Conservation (phyloP, 2,329 filamentous ascomycete species). For the Sporothrix luriei region DNA sequence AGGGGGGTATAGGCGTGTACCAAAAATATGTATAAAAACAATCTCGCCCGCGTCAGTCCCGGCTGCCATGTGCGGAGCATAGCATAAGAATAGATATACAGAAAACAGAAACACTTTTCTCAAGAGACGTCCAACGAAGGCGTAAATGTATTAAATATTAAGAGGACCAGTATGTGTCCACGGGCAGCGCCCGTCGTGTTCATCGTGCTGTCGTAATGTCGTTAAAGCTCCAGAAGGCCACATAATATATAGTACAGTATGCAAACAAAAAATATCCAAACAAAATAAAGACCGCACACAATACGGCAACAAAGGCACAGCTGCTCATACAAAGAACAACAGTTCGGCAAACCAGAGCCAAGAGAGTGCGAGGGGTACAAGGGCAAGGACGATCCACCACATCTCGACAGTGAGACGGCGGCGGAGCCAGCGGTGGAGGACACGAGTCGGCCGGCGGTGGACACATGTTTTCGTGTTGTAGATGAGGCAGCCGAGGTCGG, state of each 20-base stretch:
- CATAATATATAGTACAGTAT: constrained; percentile 9
- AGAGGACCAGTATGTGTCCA: background rate
- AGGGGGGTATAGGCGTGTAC: too few species aligned
- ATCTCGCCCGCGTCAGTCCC: background rate
- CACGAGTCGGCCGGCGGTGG: constrained; percentile 52
- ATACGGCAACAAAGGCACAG: background rate
- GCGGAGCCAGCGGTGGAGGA: constrained; percentile 51
- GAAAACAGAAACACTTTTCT: constrained; percentile 6
- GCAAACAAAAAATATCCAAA: background rate
- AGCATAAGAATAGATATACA: too few species aligned
- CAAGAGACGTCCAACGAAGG: background rate
- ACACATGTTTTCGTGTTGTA: constrained; percentile 54
- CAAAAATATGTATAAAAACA: background rate
- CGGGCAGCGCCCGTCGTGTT: background rate
- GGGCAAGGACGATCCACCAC: constrained; percentile 53
- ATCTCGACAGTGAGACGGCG: constrained; percentile 51
- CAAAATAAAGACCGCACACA: background rate
- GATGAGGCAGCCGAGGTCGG: constrained; percentile 59
- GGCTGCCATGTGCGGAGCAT: background rate
- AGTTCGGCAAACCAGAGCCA: constrained; percentile 45
- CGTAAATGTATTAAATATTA: constrained; percentile 9
- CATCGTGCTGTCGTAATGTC: constrained; percentile 16
- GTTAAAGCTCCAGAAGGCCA: background rate
- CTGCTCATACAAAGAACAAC: background rate
- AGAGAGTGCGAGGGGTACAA: constrained; percentile 47